Base-by-base conservation (phyloP, 2,329 filamentous ascomycete species). In the Diplodia intermedia region DNA sequence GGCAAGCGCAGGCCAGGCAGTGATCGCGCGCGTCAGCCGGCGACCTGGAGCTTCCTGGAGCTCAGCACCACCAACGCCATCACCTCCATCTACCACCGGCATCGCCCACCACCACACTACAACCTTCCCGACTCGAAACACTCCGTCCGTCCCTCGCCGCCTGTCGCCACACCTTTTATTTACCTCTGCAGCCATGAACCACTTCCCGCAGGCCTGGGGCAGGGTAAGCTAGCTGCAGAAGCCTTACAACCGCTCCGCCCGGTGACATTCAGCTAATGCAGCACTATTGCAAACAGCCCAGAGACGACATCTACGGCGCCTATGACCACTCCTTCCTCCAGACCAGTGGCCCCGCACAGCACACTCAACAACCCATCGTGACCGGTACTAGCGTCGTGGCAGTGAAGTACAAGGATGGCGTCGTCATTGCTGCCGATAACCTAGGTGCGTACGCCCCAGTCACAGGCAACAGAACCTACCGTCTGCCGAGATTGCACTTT, bases 351-450 rank as follows among this genome's bases (percentile, higher is more conserved):
- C 92, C 94, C 69, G 93, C 88, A 78, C 88, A 93, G 77, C 92
- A 96, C 82, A 97, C 95, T 67, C 93, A 97, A 82, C 89, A 89
- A 38, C 95, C 95, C 75, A 90, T 97, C 73, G 95, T 99, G 70
- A 99, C 95, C 65, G 95, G 95, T 77, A 98, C 95, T 61, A 98
- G 95, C 65, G 95, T 99, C 71, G 82, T 99, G 68, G 95, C 90
- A 71, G 87, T 97, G 79, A 98, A 98, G 85, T 99, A 93, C 86
- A 94, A 93, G 77, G 92, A 94, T 73, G 95, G 95, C 77, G 93
- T 99, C 71, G 94, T 97, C 76, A 94, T 99, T 79, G 95, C 94
- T 65, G 93, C 95, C 75, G 95, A 99, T 82, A 99, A 98, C 84
- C 84, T 99, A 72, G 93, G 93, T 97, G 85, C 67, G 85, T 74